Base-by-base conservation (phyloP, 2,329 filamentous ascomycete genomes). In the Scedosporium boydii region DNA sequence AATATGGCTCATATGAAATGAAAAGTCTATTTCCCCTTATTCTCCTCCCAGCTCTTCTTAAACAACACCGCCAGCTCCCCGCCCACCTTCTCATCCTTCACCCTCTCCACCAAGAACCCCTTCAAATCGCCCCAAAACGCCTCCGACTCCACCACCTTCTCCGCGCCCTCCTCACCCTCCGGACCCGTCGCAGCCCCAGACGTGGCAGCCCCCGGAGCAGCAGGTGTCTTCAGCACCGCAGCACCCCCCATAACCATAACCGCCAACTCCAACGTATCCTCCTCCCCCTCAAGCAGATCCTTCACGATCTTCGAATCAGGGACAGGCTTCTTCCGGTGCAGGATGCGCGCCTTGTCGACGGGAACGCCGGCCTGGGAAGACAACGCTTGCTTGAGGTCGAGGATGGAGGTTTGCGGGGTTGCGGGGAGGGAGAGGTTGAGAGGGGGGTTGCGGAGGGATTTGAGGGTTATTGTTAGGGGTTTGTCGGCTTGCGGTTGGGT, bases 81-180 rank as follows among this genome's bases (percentile, higher is more conserved):
- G 0, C 88, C 90, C 70, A 80, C 74, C 63, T 75, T 75, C 69
- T 85, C 86, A 71, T 96, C 89, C 74, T 88, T 86, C 68, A 96
- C 76, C 72, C 91, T 84, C 77, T 93, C 89, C 70, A 86, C 77
- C 72, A 99, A 72, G 74, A 93, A 98, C 0, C 84, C 89, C 70
- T 86, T 86, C 66, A 99, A 74, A 77, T 98, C 95, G 7, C 76
- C 76, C 95, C 95, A 99, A 71, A 99, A 99, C 62, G 82, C 86
- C 6, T 88, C 84, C 12, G 85, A 88, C 70, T 84, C 77, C 66
- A 96, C 71, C 21, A 88, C 81, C 29, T 27, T 27, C 9, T 27
- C 83, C 82, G 61, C 75, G 76, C n/a, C 56, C 23, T 23, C 29
- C 2, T 21, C 12, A 1, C 6, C 83, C 67, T 82, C 85, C n/a